These are phyloP conservation scores for Nemania serpens DNA, from an alignment of 2,329 filamentous ascomycete species.

Conservation along the genomic window DNA sequence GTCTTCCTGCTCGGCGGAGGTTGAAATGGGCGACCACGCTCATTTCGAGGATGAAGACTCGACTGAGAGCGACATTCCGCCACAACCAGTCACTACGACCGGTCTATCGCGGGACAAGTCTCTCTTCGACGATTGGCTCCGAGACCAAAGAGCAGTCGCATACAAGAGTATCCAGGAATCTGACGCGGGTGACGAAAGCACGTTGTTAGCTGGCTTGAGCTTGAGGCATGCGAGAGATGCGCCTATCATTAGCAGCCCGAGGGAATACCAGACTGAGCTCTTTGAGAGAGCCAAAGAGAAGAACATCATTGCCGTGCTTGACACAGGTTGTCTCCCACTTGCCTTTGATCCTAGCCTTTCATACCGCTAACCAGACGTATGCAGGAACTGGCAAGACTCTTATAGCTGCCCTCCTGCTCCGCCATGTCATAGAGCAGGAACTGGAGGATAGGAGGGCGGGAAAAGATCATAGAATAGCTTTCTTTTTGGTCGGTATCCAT, in stretches of 20 bases:
- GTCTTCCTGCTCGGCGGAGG: background rate
- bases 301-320: constrained; percentile 91
- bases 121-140: constrained; percentile 22
- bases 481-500: constrained; percentile 72
- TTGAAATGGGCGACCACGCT: constrained; percentile 15
- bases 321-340: constrained; percentile 65
- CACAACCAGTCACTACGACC: background rate
- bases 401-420: constrained; percentile 87
- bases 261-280: constrained; percentile 90
- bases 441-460: constrained; percentile 69
- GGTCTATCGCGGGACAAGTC: constrained; percentile 15
- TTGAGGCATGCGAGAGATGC: constrained; percentile 46
- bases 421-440: constrained; percentile 77
- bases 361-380: constrained; percentile 18
- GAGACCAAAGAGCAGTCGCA: constrained; percentile 19
- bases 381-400: constrained; percentile 89
- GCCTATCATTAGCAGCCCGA: constrained; percentile 73
- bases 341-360: background rate
- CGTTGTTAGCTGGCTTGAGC: background rate
- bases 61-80: background rate
- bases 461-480: constrained; percentile 68
- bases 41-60: constrained; percentile 20
- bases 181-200: background rate
- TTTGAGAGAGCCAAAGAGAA: constrained; percentile 83
- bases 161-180: constrained; percentile 4